These are phyloP conservation scores for Claviceps arundinis DNA, from an alignment of 2,329 filamentous ascomycete species.

Conservation along the genomic window DNA sequence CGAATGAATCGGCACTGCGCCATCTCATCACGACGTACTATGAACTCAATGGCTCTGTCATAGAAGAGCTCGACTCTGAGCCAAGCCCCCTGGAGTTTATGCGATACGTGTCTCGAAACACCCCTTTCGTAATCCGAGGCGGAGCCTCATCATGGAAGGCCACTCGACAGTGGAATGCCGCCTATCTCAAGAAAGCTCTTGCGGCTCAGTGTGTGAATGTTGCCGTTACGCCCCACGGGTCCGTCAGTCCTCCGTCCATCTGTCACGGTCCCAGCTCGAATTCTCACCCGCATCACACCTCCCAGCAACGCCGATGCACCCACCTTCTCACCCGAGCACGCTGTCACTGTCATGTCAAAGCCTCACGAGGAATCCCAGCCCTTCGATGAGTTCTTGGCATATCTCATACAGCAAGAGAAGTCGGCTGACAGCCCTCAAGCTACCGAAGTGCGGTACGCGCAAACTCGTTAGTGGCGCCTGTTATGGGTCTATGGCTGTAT, in stretches of 20 bases:
- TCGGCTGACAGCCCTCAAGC: conserved; percentile 16
- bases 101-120: conserved; percentile 60
- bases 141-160: conserved; percentile 53
- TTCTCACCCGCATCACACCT: background rate
- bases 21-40: conserved; percentile 56
- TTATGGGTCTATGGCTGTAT: background rate
- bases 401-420: conserved; percentile 45
- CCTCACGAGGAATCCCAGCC: conserved; percentile 53
- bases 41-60: conserved; percentile 49
- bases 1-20: conserved; percentile 12
- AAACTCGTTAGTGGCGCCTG: conserved; percentile 46
- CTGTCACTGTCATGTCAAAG: conserved; percentile 47
- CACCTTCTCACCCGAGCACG: conserved; percentile 14
- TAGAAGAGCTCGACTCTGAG: conserved; percentile 49
- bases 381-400: conserved; percentile 49
- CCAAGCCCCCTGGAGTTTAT: conserved; percentile 70
- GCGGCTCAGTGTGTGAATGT: conserved; percentile 51
- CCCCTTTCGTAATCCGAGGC: conserved; percentile 57
- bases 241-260: conserved; percentile 1
- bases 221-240: conserved; percentile 63
- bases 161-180: conserved; percentile 45
- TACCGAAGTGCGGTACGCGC: conserved; percentile 53
- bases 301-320: conserved; percentile 25
- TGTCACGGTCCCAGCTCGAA: background rate
- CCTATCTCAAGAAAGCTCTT: conserved; percentile 44